Conservation (phyloP, 1,284 basidiomycete species). For the Xanthoconium separans region DNA sequence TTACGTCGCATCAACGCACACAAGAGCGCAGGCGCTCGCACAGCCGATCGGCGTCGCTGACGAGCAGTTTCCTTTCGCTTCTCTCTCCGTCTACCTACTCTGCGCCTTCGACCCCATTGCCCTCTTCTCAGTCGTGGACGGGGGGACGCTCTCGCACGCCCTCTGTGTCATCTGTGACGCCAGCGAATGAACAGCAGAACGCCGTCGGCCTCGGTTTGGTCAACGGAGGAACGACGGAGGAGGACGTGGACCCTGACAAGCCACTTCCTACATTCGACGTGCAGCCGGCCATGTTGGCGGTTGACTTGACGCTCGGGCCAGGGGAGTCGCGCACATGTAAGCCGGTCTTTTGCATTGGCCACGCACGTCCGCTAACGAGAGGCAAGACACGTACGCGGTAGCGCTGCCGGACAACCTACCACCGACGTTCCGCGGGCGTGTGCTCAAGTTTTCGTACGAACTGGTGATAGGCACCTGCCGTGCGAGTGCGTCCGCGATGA, state of each 20-base stretch:
- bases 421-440: conserved; percentile 85
- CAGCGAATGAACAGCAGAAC: conserved; percentile 9
- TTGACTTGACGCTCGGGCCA: conserved; percentile 74
- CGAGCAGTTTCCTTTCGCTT: conserved; percentile 54
- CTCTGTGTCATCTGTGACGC: conserved; percentile 15
- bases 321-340: conserved; percentile 82
- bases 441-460: conserved; percentile 86
- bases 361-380: not conserved
- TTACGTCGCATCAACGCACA: conserved; percentile 42
- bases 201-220: conserved; percentile 24
- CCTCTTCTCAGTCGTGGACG: conserved; percentile 28
- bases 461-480: conserved; percentile 86
- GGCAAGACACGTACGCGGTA: conserved; percentile 74
- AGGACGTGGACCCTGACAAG: conserved; percentile 59
- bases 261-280: conserved; percentile 80
- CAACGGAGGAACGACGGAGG: conserved; percentile 28
- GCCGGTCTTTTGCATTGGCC: conserved; percentile 32
- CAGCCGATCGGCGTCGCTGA: conserved; percentile 52
- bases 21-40: conserved; percentile 40
- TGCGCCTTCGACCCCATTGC: conserved; percentile 21
- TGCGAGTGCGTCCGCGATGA: conserved; percentile 38
- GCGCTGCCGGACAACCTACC: conserved; percentile 79
- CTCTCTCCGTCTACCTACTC: conserved; percentile 41
- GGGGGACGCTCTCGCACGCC: conserved; percentile 21
- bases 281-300: conserved; percentile 81